phyloP scores from a whole-genome alignment of 106 monocot species.

The Dioscorea zingiberensis region DNA sequence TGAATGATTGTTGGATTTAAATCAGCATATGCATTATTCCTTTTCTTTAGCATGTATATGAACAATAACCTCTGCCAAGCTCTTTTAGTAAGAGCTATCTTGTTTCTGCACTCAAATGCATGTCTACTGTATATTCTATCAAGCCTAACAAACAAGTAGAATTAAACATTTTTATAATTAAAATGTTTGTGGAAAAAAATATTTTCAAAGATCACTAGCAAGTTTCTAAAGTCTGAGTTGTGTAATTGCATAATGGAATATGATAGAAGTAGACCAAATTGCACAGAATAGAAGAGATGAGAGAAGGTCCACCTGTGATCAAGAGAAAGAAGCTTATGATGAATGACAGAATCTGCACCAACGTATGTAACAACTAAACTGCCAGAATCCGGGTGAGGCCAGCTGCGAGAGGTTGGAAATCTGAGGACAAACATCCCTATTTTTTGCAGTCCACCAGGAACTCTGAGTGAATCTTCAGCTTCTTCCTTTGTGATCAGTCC shows the following conservation, averaged over 20 bases:
- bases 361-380: constrained; percentile 82
- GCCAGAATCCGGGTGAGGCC: constrained; percentile 99
- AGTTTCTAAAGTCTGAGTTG: background rate
- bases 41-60: background rate
- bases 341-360: constrained; percentile 50
- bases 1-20: background rate
- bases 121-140: background rate
- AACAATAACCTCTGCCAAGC: background rate
- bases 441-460: constrained; percentile 28
- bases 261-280: background rate
- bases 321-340: constrained; percentile 68
- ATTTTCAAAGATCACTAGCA: background rate
- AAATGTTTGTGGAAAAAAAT: background rate
- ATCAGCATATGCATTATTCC: background rate
- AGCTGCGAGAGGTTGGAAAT: constrained; percentile 92
- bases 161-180: background rate
- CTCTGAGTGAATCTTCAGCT: constrained; percentile 61
- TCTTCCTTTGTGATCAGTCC: constrained; percentile 86
- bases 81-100: background rate
- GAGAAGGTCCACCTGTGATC: constrained; percentile 44
- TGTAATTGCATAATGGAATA: background rate
- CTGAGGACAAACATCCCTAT: constrained; percentile 85
- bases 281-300: background rate
- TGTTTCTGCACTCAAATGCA: background rate
- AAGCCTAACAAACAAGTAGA: background rate